Base-by-base conservation (phyloP, 164 flowering plant species). In the Macadamia integrifolia region DNA sequence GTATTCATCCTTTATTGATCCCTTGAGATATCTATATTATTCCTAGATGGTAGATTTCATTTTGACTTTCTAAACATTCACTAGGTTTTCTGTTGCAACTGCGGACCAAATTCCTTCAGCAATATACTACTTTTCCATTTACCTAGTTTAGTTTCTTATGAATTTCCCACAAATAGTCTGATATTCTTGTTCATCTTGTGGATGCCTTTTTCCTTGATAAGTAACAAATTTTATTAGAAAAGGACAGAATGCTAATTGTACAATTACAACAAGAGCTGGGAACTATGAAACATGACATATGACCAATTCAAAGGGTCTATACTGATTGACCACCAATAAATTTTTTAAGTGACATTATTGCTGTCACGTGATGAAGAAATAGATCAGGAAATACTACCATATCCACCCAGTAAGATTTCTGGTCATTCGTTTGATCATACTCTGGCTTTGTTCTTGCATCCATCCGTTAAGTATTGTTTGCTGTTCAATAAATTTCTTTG, bases 401-500 rank as follows among this genome's bases (percentile, higher is more conserved):
- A 9, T 9, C 6, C 13, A 11, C 50, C 50, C 13, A 9, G 13
- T 46, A 46, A 46, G 13, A 46, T 59, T 60, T 11, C 4, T 11
- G 35, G 62, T 17, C 32, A 43, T 17, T 12, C 8, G n/a, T 14
- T 60, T 3, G 31, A 3, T 60, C 15, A 31, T 60, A 12, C 6
- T 56, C 60, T 56, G 48, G 49, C 57, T 12, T 29, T 0, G 6
- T 3, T 43, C 53, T 32, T 35, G 68, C 56, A 13, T 49, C 10
- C 40, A 10, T 13, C 11, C 23, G 50, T 42, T 23, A 14, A 23
- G 30, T 32, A 32, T 6, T 12, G 0, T 40, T 10, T 17, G 32
- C 56, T 55, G 14, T 66, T 56, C 7, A 66, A 66, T 17, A 28
- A 14, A 8, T 32, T 66, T 66, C 10, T 60, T 56, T 35, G 40